Evolutionary conservation across 176 grass and related monocot genomes (phyloP).

Genomic region (Avena sativa): DNA sequence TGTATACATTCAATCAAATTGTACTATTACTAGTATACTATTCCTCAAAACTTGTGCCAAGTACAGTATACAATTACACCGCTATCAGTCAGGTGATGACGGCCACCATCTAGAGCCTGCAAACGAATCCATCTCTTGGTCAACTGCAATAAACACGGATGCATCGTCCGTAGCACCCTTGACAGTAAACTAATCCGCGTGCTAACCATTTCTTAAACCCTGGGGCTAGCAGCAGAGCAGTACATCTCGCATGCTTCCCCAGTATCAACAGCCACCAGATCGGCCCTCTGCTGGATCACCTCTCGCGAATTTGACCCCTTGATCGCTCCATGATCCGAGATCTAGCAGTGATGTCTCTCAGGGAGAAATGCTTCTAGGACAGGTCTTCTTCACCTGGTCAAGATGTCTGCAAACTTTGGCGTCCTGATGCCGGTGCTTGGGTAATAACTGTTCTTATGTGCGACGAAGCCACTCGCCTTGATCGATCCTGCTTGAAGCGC

Average conservation of each 20-base stretch:
- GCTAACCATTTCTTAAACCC: conserved; percentile 37
- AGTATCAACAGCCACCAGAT: neutral
- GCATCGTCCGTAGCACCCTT: neutral
- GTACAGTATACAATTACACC: neutral
- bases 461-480: neutral
- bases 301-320: neutral
- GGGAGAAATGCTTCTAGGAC: neutral
- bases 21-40: neutral
- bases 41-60: conserved; percentile 10
- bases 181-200: conserved; percentile 31
- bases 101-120: conserved; percentile 16
- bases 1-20: neutral
- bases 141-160: conserved; percentile 46
- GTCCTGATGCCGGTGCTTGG: conserved; percentile 10
- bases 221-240: neutral
- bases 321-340: conserved; percentile 38
- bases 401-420: conserved; percentile 27
- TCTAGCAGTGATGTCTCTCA: neutral
- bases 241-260: neutral
- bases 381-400: neutral
- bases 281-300: neutral
- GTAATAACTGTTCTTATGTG: conserved; percentile 18
- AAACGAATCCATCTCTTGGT: conserved; percentile 30
- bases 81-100: neutral
- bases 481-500: neutral